These are phyloP conservation scores for Alternaria metachromatica DNA, from an alignment of 2,329 filamentous ascomycete species.

Conservation along the genomic window DNA sequence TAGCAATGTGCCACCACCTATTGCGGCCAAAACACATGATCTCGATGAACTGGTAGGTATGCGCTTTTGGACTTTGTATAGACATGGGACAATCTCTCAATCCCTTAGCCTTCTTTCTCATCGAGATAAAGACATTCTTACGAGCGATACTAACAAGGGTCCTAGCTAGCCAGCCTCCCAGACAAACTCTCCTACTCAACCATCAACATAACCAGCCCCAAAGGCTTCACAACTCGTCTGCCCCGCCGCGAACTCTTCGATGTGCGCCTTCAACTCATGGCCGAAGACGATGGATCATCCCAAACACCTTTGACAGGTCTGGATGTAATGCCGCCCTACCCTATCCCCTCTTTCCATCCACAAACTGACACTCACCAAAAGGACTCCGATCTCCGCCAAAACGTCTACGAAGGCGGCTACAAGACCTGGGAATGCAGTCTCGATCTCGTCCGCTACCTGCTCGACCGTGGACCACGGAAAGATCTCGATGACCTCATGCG, in stretches of 20 bases:
- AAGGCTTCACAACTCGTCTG: slow-evolving; percentile 61
- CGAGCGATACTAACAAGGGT: neutral
- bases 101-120: neutral
- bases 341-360: neutral
- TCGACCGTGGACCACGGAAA: slow-evolving; percentile 57
- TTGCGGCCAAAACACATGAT: slow-evolving; percentile 52
- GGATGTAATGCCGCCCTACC: slow-evolving; percentile 7
- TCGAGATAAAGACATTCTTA: accelerated
- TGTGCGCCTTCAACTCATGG: slow-evolving; percentile 81
- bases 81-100: neutral
- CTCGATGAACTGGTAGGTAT: slow-evolving; percentile 57
- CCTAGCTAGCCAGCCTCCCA: slow-evolving; percentile 65
- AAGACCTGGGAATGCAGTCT: slow-evolving; percentile 90
- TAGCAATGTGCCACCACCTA: slow-evolving; percentile 34
- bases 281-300: slow-evolving; percentile 60
- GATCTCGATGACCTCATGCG: slow-evolving; percentile 57
- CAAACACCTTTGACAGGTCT: slow-evolving; percentile 40
- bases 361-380: slow-evolving; percentile 20
- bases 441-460: slow-evolving; percentile 73
- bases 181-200: slow-evolving; percentile 75
- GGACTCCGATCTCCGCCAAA: slow-evolving; percentile 76
- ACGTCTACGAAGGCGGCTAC: slow-evolving; percentile 85
- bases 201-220: slow-evolving; percentile 66
- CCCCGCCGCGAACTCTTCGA: slow-evolving; percentile 83
- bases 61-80: neutral